Evolutionary conservation across 352 stramenopile genomes (phyloP).

Genomic region (Phytopythium kandeliae): DNA sequence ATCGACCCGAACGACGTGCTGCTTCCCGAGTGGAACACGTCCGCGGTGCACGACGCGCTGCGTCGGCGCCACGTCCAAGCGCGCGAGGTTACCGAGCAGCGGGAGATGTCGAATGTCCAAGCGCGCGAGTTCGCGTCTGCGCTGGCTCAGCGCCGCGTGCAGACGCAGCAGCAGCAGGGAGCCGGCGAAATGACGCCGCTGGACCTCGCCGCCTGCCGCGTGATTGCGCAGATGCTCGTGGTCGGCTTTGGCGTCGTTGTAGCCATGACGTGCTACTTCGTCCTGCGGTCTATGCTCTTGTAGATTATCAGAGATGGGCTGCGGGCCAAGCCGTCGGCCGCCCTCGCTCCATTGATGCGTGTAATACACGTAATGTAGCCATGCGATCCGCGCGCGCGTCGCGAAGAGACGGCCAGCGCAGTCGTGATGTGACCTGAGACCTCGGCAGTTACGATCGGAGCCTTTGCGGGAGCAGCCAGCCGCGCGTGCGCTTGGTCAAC

Average conservation of each 20-base stretch:
- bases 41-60: slow-evolving; percentile 40
- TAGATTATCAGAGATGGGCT: slow-evolving; percentile 11
- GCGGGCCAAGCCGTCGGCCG: no score
- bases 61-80: slow-evolving; percentile 43
- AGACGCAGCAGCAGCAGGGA: slow-evolving; percentile 12
- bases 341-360: slow-evolving; percentile 1
- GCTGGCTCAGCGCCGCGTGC: slow-evolving; percentile 33
- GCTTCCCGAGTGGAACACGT: slow-evolving; percentile 56
- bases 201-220: slow-evolving; percentile 36
- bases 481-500: no score
- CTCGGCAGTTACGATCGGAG: no score
- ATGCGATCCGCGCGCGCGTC: no score
- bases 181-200: slow-evolving; percentile 24
- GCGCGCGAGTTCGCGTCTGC: slow-evolving; percentile 44
- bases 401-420: no score
- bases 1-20: slow-evolving; percentile 18
- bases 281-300: slow-evolving; percentile 19
- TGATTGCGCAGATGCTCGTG: slow-evolving; percentile 46
- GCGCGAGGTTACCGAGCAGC: slow-evolving; percentile 17
- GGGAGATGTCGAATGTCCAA: slow-evolving; percentile 34
- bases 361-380: not conserved
- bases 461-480: no score
- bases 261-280: slow-evolving; percentile 22
- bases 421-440: no score
- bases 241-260: slow-evolving; percentile 29